phyloP scores from a whole-genome alignment of 805 yeast genomes.

The Candida arabinofermentans region DNA sequence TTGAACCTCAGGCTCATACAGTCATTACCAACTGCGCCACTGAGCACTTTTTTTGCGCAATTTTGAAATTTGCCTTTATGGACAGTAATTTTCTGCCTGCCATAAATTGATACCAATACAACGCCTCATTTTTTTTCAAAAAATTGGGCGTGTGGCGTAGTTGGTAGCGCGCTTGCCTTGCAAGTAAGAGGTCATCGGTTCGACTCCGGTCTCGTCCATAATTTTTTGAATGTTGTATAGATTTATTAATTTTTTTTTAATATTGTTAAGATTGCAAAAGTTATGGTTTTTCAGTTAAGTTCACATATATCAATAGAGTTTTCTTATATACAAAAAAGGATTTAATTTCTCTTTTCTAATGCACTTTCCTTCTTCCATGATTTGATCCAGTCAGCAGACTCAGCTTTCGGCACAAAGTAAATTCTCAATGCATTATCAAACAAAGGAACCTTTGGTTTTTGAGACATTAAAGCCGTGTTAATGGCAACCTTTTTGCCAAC shows the following conservation, averaged over 20 bases:
- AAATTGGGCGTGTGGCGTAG: constrained; percentile 71
- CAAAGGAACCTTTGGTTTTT: constrained; percentile 64
- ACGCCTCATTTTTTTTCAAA: neutral
- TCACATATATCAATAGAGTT: no score
- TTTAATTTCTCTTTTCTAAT: constrained; percentile 38
- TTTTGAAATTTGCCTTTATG: no score
- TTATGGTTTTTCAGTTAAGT: no score
- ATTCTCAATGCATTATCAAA: constrained; percentile 70
- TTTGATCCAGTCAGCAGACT: constrained; percentile 59
- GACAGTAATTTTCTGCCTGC: no score
- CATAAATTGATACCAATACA: no score
- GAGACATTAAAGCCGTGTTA: constrained; percentile 58
- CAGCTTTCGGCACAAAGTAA: constrained; percentile 74
- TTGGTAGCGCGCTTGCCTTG: constrained; percentile 81
- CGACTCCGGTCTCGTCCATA: constrained; percentile 74
- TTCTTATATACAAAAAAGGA: neutral
- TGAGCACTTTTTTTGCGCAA: no score
- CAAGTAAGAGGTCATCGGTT: constrained; percentile 77
- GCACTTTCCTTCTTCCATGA: constrained; percentile 64
- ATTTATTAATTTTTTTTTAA: neutral
- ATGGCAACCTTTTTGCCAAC: constrained; percentile 74
- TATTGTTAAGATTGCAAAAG: no score
- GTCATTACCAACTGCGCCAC: no score
- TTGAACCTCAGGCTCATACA: no score
- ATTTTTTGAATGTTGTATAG: no score